These are phyloP conservation scores for Stentor coeruleus DNA, from an alignment of 73 alveolate genomes.

Conservation along the genomic window DNA sequence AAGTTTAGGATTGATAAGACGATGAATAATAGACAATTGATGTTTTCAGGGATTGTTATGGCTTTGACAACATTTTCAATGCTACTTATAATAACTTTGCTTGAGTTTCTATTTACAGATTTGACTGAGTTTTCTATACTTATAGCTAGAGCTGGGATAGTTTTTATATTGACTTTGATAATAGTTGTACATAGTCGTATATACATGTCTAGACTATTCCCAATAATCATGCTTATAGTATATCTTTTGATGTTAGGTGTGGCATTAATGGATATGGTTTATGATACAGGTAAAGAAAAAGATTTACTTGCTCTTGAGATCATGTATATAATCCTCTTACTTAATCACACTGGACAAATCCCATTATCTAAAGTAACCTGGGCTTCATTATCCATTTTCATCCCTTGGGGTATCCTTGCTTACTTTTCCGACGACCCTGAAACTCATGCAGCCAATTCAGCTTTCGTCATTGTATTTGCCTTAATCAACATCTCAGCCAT, in stretches of 20 bases:
- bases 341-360: not conserved
- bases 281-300: not conserved
- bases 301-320: conserved; percentile 6
- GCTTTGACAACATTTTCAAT: conserved; percentile 7
- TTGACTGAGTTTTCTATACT: not conserved
- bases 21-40: not conserved
- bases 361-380: not conserved
- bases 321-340: conserved; percentile 8
- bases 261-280: not conserved
- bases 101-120: not conserved
- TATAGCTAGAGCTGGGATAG: not conserved
- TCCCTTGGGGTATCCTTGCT: conserved; percentile 4
- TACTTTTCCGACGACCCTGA: not conserved
- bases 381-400: not conserved
- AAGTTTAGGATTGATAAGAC: conserved; percentile 10
- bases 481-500: conserved; percentile 8
- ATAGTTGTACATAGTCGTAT: not conserved
- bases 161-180: not conserved
- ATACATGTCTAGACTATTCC: not conserved
- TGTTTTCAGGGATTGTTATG: not conserved
- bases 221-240: not conserved
- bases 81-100: not conserved
- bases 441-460: not conserved
- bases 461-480: conserved; percentile 6
- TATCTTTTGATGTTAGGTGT: not conserved